Evolutionary conservation across 257 asterid genomes (phyloP).

Genomic region (Jacaranda mimosifolia): DNA sequence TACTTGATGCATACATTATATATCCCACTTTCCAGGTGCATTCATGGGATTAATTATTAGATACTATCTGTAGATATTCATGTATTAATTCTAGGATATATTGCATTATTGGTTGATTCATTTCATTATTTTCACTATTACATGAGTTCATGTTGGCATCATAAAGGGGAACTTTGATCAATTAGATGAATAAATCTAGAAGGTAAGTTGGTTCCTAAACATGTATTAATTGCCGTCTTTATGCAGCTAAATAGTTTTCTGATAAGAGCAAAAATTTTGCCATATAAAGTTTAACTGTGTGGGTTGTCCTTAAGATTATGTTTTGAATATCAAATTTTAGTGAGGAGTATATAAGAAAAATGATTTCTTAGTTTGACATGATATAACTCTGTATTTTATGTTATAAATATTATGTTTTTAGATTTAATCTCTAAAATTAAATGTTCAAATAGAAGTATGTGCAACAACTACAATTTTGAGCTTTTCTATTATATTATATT

Average conservation of each 20-base stretch:
- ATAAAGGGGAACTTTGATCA: not conserved
- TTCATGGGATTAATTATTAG: not conserved
- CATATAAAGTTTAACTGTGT: not conserved
- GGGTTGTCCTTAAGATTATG: no score
- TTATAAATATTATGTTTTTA: no score
- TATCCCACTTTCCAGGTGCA: not conserved
- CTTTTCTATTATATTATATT: no score
- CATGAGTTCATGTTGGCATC: not conserved
- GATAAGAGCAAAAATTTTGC: not conserved
- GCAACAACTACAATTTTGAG: no score
- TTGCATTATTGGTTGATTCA: constrained; percentile 3
- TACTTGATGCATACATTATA: not conserved
- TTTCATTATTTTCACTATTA: constrained; percentile 17
- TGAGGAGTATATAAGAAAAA: no score
- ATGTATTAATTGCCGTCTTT: not conserved
- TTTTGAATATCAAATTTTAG: no score
- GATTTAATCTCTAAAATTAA: no score
- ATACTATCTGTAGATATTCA: not conserved
- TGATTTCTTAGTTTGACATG: no score
- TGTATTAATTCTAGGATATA: not conserved
- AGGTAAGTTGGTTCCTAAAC: not conserved
- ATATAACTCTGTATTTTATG: no score
- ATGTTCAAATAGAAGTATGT: no score
- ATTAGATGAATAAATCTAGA: not conserved
- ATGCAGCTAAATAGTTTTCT: not conserved